These are phyloP conservation scores for Russula vinacea DNA, from an alignment of 768 basidiomycete genomes.

Conservation along the genomic window DNA sequence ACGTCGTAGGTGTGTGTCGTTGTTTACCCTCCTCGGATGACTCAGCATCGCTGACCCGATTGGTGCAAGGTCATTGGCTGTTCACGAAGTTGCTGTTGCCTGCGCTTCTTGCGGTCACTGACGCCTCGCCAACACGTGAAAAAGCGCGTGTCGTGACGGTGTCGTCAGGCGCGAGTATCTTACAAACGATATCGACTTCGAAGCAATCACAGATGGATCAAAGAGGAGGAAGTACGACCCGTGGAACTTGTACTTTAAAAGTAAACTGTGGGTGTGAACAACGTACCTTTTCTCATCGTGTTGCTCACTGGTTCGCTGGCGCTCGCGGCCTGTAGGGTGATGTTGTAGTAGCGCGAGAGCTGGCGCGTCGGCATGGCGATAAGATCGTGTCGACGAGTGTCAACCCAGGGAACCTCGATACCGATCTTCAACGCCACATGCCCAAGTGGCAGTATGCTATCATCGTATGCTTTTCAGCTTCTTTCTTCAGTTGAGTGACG, in stretches of 20 bases:
- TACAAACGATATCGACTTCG: constrained; percentile 39
- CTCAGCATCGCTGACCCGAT: background rate
- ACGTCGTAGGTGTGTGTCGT: constrained; percentile 46
- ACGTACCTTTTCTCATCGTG: background rate
- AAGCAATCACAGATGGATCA: constrained; percentile 37
- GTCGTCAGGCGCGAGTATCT: constrained; percentile 43
- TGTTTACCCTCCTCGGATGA: no score
- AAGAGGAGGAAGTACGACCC: constrained; percentile 27
- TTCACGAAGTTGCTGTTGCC: constrained; percentile 56
- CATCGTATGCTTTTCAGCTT: background rate
- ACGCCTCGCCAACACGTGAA: constrained; percentile 38
- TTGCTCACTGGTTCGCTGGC: background rate
- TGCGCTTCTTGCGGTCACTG: constrained; percentile 42
- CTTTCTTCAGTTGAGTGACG: background rate
- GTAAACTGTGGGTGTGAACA: constrained; percentile 47
- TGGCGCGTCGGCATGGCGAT: constrained; percentile 47
- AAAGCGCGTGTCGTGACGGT: constrained; percentile 49
- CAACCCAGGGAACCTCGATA: constrained; percentile 38
- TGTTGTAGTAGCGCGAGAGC: constrained; percentile 44
- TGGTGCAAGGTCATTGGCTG: constrained; percentile 57
- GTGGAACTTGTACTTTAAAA: constrained; percentile 33
- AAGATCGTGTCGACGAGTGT: constrained; percentile 46
- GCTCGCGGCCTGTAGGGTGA: constrained; percentile 39
- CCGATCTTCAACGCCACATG: constrained; percentile 20
- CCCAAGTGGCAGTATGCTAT: background rate